Evolutionary conservation across 139 green algal species (phyloP), one percentile per base, ranked within the genome.

Genomic region (Chlamydomonas sp.): DNA sequence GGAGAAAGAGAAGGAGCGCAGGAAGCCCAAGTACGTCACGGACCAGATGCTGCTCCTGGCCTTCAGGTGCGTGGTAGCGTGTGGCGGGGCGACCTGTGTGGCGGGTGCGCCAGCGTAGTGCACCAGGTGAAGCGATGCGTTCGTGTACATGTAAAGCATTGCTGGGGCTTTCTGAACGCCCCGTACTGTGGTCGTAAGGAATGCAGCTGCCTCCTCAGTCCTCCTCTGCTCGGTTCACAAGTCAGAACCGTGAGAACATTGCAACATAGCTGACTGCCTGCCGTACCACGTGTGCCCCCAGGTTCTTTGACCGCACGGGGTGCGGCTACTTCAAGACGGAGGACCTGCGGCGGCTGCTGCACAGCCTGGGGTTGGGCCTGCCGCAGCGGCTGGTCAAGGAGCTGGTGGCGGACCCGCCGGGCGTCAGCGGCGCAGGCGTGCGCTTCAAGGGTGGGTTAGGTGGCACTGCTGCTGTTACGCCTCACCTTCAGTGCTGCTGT

Each of bases 321-420:
- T 94, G 90, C 72, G 93, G 93, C 58, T 95, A 94, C 90, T 74
- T 95, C 75, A 91, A 90, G n/a, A 88, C 85, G 16, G 94, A 97
- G 61, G 95, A 97, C 88, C 83, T 97, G 89, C 88, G 92, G 2
- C 89, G 89, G 5, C 86, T 96, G 60, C 69, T 97, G 78, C 90
- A 95, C 84, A 86, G 82, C 61, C 88, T 96, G 75, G 94, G 95
- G 20, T 63, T 89, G 20, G 64, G 75, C 0, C 85, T 97, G 86
- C 87, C 92, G n/a, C 92, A 95, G 78, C 83, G 90, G 0, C 76
- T 84, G 2, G 75, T 92, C 2, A 80, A 75, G 75, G 83, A 90
- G 79, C 85, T 90, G 60, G 81, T 62, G 57, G 59, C 60, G 1
- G 84, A 73, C 12, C 64, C 58, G 17, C 68, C 15, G 15, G 75